A percentile compares a stretch with the other conserved stretches of the same genome.
Evolutionary conservation across 1,284 basidiomycete genomes (phyloP).

Genomic region (Austropuccinia psidii): DNA sequence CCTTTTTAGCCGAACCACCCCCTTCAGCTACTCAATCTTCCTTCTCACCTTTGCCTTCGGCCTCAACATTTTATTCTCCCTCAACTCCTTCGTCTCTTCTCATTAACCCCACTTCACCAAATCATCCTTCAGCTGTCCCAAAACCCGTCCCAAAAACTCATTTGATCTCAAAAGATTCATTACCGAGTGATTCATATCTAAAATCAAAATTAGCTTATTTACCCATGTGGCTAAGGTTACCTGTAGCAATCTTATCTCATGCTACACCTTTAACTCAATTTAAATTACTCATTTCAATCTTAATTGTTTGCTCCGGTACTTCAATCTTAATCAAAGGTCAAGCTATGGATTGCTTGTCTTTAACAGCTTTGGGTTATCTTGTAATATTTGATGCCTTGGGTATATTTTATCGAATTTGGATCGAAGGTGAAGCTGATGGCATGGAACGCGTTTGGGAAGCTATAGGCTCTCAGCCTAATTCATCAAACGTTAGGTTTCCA

Average conservation of each 20-base stretch:
- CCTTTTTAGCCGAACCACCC: constrained; percentile 63
- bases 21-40: constrained; percentile 48
- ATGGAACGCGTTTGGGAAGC: constrained; percentile 6
- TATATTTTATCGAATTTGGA: constrained; percentile 55
- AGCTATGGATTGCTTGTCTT: constrained; percentile 71
- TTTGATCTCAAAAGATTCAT: constrained; percentile 29
- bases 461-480: background rate
- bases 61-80: constrained; percentile 41
- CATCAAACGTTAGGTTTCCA: constrained; percentile 50
- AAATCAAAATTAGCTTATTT: constrained; percentile 39
- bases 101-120: background rate
- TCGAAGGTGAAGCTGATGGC: constrained; percentile 41
- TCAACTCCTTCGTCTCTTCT: constrained; percentile 38
- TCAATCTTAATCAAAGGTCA: constrained; percentile 84
- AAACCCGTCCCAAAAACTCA: constrained; percentile 38
- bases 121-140: constrained; percentile 26
- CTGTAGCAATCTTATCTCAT: constrained; percentile 41
- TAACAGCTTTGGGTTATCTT: constrained; percentile 88
- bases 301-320: constrained; percentile 53
- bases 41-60: constrained; percentile 40
- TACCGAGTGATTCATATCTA: constrained; percentile 35
- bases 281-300: constrained; percentile 48
- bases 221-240: constrained; percentile 42
- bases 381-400: constrained; percentile 71
- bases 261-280: constrained; percentile 48